A percentile compares a stretch with the other conserved stretches of the same genome.
Conservation (phyloP, 2,329 filamentous ascomycete genomes). For the Penicillium aurantiogriseum region DNA sequence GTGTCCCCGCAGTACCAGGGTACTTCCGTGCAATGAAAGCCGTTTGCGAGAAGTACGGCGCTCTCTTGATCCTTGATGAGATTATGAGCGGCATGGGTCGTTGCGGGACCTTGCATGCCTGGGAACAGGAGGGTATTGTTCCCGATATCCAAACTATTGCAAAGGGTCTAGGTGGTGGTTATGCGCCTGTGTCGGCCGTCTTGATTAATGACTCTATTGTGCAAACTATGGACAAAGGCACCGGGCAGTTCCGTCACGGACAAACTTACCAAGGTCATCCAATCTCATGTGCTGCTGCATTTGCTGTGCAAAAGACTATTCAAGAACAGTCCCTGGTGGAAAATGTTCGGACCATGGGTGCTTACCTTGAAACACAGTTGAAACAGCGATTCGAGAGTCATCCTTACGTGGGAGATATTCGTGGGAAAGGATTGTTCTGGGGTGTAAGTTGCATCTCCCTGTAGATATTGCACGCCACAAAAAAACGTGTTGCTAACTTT, state of each 20-base stretch:
- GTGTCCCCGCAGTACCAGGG: constrained; percentile 62
- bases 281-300: constrained; percentile 56
- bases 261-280: constrained; percentile 63
- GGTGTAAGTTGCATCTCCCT: constrained; percentile 46
- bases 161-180: constrained; percentile 60
- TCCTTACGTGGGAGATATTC: constrained; percentile 56
- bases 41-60: constrained; percentile 69
- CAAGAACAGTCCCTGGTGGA: constrained; percentile 56
- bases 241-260: constrained; percentile 55
- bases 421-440: constrained; percentile 60
- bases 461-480: neutral
- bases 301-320: constrained; percentile 62
- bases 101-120: constrained; percentile 58
- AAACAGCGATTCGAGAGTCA: constrained; percentile 45
- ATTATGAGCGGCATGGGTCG: constrained; percentile 67
- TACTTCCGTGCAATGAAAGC: constrained; percentile 68
- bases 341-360: constrained; percentile 58
- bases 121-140: constrained; percentile 57
- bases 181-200: constrained; percentile 55
- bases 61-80: constrained; percentile 76
- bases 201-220: constrained; percentile 53
- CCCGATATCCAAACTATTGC: constrained; percentile 62
- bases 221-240: constrained; percentile 48
- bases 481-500: neutral
- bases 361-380: constrained; percentile 43